These are phyloP conservation scores for Drosera capensis DNA, from an alignment of 148 eudicot genomes.

Conservation along the genomic window DNA sequence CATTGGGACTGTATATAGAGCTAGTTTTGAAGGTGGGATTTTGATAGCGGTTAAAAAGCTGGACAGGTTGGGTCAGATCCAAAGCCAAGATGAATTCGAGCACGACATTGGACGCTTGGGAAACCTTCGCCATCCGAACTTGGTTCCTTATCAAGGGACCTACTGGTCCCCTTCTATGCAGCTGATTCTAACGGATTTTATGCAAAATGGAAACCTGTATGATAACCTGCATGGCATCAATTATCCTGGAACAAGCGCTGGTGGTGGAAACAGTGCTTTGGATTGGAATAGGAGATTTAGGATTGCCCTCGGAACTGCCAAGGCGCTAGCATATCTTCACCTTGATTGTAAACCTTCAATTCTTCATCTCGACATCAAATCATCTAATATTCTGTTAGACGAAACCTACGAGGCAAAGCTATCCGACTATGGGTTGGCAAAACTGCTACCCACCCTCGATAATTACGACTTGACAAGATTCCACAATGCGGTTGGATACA, in stretches of 20 bases:
- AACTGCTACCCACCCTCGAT: constrained; percentile 61
- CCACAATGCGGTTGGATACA: constrained; percentile 77
- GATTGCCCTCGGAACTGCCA: constrained; percentile 75
- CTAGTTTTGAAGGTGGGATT: constrained; percentile 69
- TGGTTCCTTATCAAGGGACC: constrained; percentile 75
- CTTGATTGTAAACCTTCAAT: constrained; percentile 77
- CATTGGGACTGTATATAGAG: constrained; percentile 63
- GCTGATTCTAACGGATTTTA: constrained; percentile 55
- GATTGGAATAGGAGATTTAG: constrained; percentile 64
- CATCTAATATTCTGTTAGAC: constrained; percentile 67
- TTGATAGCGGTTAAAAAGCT: constrained; percentile 84
- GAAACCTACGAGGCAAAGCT: constrained; percentile 49
- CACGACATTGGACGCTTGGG: constrained; percentile 76
- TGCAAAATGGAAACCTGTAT: constrained; percentile 57
- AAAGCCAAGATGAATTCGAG: constrained; percentile 82
- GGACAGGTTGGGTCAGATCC: constrained; percentile 63
- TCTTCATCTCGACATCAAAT: constrained; percentile 76
- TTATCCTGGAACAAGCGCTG: constrained; percentile 66
- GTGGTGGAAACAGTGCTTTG: constrained; percentile 40
- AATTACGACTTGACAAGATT: constrained; percentile 40
- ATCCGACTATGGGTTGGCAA: constrained; percentile 70
- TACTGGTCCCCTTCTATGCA: constrained; percentile 86
- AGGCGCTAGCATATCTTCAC: constrained; percentile 78
- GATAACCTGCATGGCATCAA: constrained; percentile 57
- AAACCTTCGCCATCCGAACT: constrained; percentile 54